These are phyloP conservation scores for Acer campestre DNA, from an alignment of 345 rosid species.

Conservation along the genomic window DNA sequence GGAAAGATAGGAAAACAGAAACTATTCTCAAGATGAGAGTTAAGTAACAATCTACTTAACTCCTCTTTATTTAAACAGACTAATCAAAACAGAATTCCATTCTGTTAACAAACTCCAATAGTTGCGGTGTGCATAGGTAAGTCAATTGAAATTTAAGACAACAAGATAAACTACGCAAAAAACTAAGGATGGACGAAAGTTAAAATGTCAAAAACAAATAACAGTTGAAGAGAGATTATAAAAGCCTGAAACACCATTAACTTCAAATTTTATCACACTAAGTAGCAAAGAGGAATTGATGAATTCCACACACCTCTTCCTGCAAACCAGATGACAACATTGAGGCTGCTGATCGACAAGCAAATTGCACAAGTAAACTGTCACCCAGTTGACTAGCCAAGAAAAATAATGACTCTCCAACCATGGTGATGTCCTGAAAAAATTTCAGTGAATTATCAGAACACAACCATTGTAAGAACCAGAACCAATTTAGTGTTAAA, in stretches of 20 bases:
- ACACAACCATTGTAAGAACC: conserved; percentile 12
- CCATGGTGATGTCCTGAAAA: conserved; percentile 74
- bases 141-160: conserved; percentile 1
- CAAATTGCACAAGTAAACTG: conserved; percentile 93
- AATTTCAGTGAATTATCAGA: conserved; percentile 28
- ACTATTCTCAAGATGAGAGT: too few species aligned
- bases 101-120: too few species aligned
- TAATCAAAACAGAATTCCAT: too few species aligned
- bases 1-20: too few species aligned
- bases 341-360: conserved; percentile 67
- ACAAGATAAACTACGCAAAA: not conserved
- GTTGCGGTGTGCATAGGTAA: not conserved
- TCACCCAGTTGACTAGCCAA: conserved; percentile 95
- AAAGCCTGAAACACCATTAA: conserved; percentile 1
- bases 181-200: conserved; percentile 11
- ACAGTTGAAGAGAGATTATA: not conserved
- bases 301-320: conserved; percentile 70
- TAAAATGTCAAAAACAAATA: not conserved
- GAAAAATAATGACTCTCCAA: conserved; percentile 84
- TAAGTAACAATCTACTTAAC: too few species aligned
- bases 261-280: not conserved
- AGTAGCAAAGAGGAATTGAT: conserved; percentile 11
- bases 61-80: too few species aligned
- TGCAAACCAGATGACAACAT: conserved; percentile 58
- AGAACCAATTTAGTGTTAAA: conserved; percentile 20